Base-by-base conservation (phyloP, 805 yeast genomes). In the Metschnikowia dekortorum region DNA sequence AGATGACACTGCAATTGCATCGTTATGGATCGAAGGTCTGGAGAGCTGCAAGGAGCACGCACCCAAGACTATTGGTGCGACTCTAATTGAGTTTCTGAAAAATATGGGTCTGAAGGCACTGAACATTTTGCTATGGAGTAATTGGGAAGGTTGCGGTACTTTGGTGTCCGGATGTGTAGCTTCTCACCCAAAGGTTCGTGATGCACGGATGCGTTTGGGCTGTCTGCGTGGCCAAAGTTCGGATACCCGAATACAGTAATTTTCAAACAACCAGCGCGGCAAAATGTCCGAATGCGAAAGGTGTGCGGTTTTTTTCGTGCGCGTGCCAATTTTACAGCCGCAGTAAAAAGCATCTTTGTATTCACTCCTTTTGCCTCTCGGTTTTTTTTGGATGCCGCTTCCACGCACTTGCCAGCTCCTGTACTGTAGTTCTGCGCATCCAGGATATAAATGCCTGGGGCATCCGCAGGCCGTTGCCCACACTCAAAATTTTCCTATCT, bases 61-160 rank as follows among this genome's bases (percentile, higher is more conserved):
- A 14, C 61, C 61, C 5, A 54, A 31, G 11, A 57, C 14, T 3
- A 57, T 48, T 3, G 60, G 60, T 22, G 47, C 47, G 10, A 47
- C 49, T 36, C 48, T 52, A 13, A 53, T 14, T 2, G 58, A 35
- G 50, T 44, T 44, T 41, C 58, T 49, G 32, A 54, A 42, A 6
- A 55, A 31, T 22, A 44, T 34, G 32, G 56, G 57, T 49, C 55
- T 49, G 39, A 57, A 51, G 13, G 55, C 33, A 29, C 54, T 47
- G 38, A 57, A 57, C 60, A 57, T 57, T 13, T 10, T 26, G 18
- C n/a, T 9, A 14, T 11, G 33, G 26, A n/a, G 30, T 32, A 10
- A 30, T 14, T 13, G 31, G 8, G 22, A 16, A 9, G 43, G 32
- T 11, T 39, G n/a, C n/a, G 32, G 32, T 33, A 22, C 38, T 42